Percentiles rank a stretch among this genome's conserved stretches.
Conservation (phyloP, 192 early-diverging fungal species). For the Podila epigama region DNA sequence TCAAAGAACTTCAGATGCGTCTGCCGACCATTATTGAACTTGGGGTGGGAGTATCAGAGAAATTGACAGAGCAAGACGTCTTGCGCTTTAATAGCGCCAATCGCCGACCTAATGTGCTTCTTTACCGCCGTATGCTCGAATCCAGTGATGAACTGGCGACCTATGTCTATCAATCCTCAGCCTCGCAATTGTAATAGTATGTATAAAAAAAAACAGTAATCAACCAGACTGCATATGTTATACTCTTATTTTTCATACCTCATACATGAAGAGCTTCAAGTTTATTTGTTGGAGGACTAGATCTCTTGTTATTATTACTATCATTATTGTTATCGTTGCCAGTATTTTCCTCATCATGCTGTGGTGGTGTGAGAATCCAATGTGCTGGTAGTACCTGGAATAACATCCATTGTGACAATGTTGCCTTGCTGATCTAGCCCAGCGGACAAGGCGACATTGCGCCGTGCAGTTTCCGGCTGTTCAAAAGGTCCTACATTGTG, state of each 20-base stretch:
- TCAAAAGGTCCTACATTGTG: no score
- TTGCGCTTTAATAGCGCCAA: constrained; percentile 5
- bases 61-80: constrained; percentile 9
- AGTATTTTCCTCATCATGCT: no score
- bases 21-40: constrained; percentile 14
- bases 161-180: not conserved
- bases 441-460: no score
- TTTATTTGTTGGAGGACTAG: no score
- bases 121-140: constrained; percentile 27
- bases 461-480: no score
- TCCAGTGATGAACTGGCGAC: constrained; percentile 23
- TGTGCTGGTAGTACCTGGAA: no score
- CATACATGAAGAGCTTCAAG: no score
- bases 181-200: not conserved
- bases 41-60: constrained; percentile 21
- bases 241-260: no score
- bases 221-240: no score
- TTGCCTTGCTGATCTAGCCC: no score
- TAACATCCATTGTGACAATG: no score
- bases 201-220: not conserved
- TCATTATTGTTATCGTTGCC: not conserved
- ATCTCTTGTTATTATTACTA: not conserved
- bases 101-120: constrained; percentile 12
- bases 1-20: constrained; percentile 14
- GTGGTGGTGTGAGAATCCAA: no score